Conservation (phyloP, 768 basidiomycete species). For the Naganishia onofrii region DNA sequence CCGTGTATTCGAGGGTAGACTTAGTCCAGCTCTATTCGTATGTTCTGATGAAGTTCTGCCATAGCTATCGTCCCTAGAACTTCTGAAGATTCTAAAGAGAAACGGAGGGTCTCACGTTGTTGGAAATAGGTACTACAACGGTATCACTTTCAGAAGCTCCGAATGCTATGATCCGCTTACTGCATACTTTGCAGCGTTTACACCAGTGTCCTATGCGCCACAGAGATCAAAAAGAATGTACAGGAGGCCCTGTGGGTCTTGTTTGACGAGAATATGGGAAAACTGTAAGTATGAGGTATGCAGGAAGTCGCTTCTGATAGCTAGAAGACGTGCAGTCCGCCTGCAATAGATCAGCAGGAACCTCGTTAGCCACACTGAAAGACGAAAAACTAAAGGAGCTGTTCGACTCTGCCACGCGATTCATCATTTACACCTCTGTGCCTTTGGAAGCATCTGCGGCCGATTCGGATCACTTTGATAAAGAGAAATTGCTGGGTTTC, state of each 20-base stretch:
- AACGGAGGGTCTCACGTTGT: background rate
- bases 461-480: background rate
- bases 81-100: background rate
- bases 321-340: background rate
- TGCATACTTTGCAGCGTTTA: background rate
- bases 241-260: constrained; percentile 2
- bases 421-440: background rate
- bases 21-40: background rate
- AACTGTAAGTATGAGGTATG: background rate
- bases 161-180: background rate
- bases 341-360: background rate
- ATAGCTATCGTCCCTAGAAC: background rate
- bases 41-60: background rate
- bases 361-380: constrained; percentile 7
- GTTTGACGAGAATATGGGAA: constrained; percentile 6
- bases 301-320: background rate
- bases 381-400: constrained; percentile 12
- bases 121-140: background rate
- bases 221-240: background rate
- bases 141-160: background rate
- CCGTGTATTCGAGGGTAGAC: background rate
- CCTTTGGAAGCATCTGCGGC: background rate
- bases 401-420: constrained; percentile 9
- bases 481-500: constrained; percentile 1
- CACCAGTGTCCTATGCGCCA: background rate